These are phyloP conservation scores for Chaetomiaceae sp. DNA, from an alignment of 2,329 filamentous ascomycete species.

Conservation along the genomic window DNA sequence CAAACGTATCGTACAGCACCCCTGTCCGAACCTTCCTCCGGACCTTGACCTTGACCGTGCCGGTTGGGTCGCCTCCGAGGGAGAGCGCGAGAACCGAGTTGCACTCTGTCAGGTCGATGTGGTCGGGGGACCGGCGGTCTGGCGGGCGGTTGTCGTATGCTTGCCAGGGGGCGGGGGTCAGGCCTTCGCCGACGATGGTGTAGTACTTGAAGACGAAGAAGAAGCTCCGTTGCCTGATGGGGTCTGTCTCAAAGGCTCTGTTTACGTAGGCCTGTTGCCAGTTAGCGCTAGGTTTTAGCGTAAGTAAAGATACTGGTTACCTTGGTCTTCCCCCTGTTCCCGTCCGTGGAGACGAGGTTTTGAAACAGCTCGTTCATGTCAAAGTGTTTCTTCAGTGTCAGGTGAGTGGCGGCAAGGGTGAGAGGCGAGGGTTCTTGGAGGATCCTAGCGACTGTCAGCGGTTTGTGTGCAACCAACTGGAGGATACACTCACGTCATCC, in stretches of 20 bases:
- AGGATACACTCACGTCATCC: slow-evolving; percentile 49
- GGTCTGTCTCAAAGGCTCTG: slow-evolving; percentile 43
- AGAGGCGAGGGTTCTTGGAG: slow-evolving; percentile 58
- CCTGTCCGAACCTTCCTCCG: slow-evolving; percentile 47
- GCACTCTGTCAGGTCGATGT: slow-evolving; percentile 57
- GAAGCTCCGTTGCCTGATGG: slow-evolving; percentile 51
- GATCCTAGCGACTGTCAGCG: slow-evolving; percentile 37
- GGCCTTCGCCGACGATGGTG: slow-evolving; percentile 53
- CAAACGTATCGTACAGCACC: slow-evolving; percentile 54
- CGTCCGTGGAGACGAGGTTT: slow-evolving; percentile 48
- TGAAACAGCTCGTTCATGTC: slow-evolving; percentile 59
- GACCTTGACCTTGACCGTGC: slow-evolving; percentile 43
- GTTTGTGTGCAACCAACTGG: background rate
- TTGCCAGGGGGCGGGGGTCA: slow-evolving; percentile 58
- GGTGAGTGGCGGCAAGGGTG: slow-evolving; percentile 55
- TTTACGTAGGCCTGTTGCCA: slow-evolving; percentile 41
- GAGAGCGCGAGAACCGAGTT: slow-evolving; percentile 56
- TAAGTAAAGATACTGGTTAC: background rate
- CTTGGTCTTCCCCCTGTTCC: slow-evolving; percentile 40
- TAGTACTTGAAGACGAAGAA: slow-evolving; percentile 64
- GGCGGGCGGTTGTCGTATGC: slow-evolving; percentile 45
- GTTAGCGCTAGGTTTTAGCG: no score
- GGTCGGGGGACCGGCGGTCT: slow-evolving; percentile 38
- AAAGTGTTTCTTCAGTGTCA: slow-evolving; percentile 53
- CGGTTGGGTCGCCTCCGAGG: slow-evolving; percentile 47